Percentiles rank a stretch among this genome's conserved stretches.
These are phyloP conservation scores for Aureobasidium pullulans DNA, from an alignment of 2,329 filamentous ascomycete species.

Conservation along the genomic window DNA sequence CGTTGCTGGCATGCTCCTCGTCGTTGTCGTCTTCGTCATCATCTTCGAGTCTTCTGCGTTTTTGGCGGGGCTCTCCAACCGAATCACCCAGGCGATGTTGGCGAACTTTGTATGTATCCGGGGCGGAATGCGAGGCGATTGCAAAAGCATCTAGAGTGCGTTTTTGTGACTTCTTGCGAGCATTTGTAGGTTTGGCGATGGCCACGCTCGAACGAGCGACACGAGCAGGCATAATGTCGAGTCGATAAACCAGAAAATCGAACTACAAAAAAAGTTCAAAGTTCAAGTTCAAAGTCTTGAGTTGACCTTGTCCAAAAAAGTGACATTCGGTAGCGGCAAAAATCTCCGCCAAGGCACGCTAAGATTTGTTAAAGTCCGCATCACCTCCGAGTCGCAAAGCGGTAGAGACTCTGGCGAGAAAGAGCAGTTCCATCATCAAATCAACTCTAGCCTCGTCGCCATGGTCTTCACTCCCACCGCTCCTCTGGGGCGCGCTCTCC, in stretches of 20 bases:
- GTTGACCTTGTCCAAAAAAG: neutral
- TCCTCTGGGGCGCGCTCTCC: constrained; percentile 58
- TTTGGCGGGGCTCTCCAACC: constrained; percentile 36
- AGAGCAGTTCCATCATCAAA: neutral
- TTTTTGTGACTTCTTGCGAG: constrained; percentile 42
- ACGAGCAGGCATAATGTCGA: constrained; percentile 37
- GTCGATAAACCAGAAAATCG: neutral
- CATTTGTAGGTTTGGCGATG: constrained; percentile 25
- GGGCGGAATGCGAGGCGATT: constrained; percentile 53
- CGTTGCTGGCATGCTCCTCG: constrained; percentile 28
- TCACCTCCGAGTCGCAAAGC: constrained; percentile 11
- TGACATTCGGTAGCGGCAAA: constrained; percentile 2
- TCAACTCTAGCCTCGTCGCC: neutral
- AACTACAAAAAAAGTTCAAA: neutral
- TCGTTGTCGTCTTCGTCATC: constrained; percentile 48
- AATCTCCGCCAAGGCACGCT: constrained; percentile 3
- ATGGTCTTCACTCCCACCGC: constrained; percentile 46
- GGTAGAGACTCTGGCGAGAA: neutral
- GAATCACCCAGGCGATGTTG: constrained; percentile 51
- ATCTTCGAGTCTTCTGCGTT: constrained; percentile 37
- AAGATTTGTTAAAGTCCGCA: constrained; percentile 5
- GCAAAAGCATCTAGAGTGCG: constrained; percentile 56
- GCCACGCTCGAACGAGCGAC: constrained; percentile 32
- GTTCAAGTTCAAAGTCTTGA: neutral
- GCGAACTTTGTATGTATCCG: constrained; percentile 46